phyloP scores from a whole-genome alignment of 257 asterid genomes.

The Thymus quinquecostatus region DNA sequence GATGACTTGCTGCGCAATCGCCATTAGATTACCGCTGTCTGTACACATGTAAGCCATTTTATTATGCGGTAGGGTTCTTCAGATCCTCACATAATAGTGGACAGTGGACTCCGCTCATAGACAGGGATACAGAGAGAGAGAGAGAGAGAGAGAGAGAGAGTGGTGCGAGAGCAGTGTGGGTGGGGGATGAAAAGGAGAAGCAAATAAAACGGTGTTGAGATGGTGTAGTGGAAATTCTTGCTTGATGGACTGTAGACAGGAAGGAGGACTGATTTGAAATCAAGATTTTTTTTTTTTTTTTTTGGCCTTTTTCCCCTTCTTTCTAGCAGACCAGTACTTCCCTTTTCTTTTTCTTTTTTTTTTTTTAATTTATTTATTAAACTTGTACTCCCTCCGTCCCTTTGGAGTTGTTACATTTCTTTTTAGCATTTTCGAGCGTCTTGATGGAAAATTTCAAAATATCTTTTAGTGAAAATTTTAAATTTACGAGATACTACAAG shows the following conservation, averaged over 20 bases:
- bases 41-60: constrained; percentile 94
- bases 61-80: background rate
- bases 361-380: no score
- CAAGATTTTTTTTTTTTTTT: background rate
- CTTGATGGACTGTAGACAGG: constrained; percentile 8
- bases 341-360: no score
- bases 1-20: constrained; percentile 95
- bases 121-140: background rate
- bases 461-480: no score
- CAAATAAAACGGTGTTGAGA: background rate
- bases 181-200: background rate
- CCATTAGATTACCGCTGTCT: constrained; percentile 98
- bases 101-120: constrained; percentile 1
- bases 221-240: constrained; percentile 4
- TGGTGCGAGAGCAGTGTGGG: background rate
- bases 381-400: no score
- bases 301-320: no score
- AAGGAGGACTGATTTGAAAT: background rate
- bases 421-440: no score
- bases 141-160: background rate
- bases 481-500: no score
- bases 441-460: no score
- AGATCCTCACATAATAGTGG: constrained; percentile 33
- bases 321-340: no score
- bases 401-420: no score